Evolutionary conservation across 306 rosid species (phyloP), one percentile per base, ranked within the genome.

Genomic region (Ochetophila trinervis): DNA sequence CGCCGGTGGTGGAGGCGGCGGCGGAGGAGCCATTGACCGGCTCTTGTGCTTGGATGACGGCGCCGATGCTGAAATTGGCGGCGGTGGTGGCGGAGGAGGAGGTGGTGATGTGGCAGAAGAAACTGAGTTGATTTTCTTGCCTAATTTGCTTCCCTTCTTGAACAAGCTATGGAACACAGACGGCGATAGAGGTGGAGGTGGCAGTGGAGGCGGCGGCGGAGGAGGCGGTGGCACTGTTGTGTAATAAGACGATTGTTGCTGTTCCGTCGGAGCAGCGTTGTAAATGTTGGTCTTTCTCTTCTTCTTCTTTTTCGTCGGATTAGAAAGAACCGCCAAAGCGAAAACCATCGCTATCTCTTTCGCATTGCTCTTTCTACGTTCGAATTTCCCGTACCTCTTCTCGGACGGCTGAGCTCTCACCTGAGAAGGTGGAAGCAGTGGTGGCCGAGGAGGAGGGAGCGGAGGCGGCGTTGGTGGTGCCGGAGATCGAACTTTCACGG

Each of bases 101-200:
- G 74, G 76, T 0, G 86, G 86, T 3, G 85, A 55, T 27, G 80
- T 21, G 86, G 85, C 0, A 86, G 67, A 72, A 0, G 82, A 73
- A 4, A 84, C 82, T 0, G 96, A 86, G 37, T 90, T 88, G 22
- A 86, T 72, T 77, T 83, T 83, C 82, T 83, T 90, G 57, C 59
- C 81, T 76, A 84, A 87, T 72, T 74, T 71, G 13, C 6, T 71
- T 9, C 90, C 81, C 54, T 87, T 93, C 60, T 84, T 75, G 67
- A 93, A 90, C 22, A 88, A 57, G 66, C 61, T 82, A 2, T 87
- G 88, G 52, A 93, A 84, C 10, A 87, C 78, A 0, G 99, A 93
- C 3, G 91, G 73, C 0, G 84, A 90, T 0, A 88, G 90, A 0
- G 94, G 89, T 0, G 84, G 95, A 0, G 90, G 96, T 0, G 98